phyloP scores from a whole-genome alignment of 257 asterid species.

The Vinca minor region DNA sequence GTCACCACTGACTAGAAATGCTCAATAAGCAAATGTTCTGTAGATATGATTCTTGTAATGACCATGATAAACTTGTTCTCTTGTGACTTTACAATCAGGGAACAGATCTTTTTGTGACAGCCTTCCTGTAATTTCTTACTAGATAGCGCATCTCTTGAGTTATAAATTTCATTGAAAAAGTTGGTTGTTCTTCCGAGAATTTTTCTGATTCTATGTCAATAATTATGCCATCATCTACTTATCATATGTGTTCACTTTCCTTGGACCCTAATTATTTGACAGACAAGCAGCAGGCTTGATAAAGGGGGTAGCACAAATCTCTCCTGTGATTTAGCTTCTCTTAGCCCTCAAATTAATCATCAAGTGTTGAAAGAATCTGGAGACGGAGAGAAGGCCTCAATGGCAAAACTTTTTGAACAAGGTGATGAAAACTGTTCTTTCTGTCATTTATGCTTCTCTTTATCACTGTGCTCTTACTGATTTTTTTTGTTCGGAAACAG shows the following conservation, averaged over 20 bases:
- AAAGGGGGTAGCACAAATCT: slow-evolving; percentile 28
- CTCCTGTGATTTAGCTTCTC: slow-evolving; percentile 39
- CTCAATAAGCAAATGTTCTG: neutral
- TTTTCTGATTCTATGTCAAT: neutral
- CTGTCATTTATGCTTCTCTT: neutral
- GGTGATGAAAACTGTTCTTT: slow-evolving; percentile 33
- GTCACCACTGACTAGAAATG: neutral
- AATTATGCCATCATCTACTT: neutral
- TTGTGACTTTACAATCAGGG: neutral
- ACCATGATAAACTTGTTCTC: neutral
- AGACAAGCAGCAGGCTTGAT: slow-evolving; percentile 71
- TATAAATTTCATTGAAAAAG: too few species aligned
- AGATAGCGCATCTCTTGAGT: neutral
- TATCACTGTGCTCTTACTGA: slow-evolving; percentile 16
- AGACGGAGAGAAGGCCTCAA: slow-evolving; percentile 57
- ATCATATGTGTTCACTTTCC: neutral
- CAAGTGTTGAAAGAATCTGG: slow-evolving; percentile 42
- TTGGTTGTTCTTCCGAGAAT: neutral
- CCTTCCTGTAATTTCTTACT: neutral
- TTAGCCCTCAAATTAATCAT: slow-evolving; percentile 42
- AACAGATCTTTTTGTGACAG: neutral
- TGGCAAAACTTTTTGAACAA: slow-evolving; percentile 79
- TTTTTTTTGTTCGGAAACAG: slow-evolving; percentile 23
- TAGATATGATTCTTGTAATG: neutral
- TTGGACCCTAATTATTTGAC: neutral